Percentiles rank a stretch among this genome's conserved stretches.
Conservation (phyloP, 164 flowering plant species). For the Berberis vulgaris region DNA sequence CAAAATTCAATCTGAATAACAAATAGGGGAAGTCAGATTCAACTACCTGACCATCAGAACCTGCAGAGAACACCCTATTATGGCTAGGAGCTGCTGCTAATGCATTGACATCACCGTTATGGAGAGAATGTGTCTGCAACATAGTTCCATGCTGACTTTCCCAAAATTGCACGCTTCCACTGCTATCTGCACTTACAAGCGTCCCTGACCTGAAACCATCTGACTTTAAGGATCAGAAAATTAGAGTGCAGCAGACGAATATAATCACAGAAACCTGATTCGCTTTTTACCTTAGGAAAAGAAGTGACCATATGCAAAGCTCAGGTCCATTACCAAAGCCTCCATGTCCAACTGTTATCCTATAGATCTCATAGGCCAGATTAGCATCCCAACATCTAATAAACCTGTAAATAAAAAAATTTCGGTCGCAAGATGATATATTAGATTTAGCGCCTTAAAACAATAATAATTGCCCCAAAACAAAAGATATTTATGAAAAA, state of each 20-base stretch:
- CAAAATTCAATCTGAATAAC: no score
- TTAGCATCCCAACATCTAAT: constrained; percentile 90
- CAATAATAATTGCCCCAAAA: no score
- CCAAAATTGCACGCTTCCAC: no score
- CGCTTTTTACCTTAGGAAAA: constrained; percentile 56
- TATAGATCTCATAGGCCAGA: constrained; percentile 55
- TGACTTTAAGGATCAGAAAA: background rate
- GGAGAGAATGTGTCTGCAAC: no score
- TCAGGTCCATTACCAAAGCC: constrained; percentile 61
- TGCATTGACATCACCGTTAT: no score
- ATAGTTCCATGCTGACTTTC: no score
- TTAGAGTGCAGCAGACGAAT: background rate
- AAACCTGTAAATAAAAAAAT: constrained; percentile 34
- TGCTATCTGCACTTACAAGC: no score
- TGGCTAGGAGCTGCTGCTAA: no score
- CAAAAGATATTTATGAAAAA: background rate
- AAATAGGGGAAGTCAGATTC: no score
- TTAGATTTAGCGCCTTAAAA: no score
- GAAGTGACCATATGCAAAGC: constrained; percentile 84
- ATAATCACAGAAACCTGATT: background rate
- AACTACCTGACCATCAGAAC: no score
- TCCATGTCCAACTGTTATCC: constrained; percentile 83
- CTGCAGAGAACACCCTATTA: no score
- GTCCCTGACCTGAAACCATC: background rate
- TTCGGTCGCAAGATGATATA: background rate